phyloP scores from a whole-genome alignment of 495 filamentous ascomycete species.

The Aspergillus nidulans region DNA sequence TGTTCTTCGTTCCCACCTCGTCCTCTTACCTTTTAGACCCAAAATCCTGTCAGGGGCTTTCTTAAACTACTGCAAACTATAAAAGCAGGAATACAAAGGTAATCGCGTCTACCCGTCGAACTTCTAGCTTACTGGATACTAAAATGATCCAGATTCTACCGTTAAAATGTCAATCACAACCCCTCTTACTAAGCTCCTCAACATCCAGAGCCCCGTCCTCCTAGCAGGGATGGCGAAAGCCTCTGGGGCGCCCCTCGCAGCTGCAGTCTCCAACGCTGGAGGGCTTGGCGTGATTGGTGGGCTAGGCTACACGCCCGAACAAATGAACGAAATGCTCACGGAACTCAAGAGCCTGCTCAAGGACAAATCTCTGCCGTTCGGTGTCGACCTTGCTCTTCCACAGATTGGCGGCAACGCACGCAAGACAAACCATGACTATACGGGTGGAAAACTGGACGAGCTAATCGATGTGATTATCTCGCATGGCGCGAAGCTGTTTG shows the following conservation, averaged over 20 bases:
- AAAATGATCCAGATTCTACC: background rate
- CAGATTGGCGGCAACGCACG: constrained; percentile 75
- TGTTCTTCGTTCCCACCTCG: background rate
- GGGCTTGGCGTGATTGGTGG: constrained; percentile 83
- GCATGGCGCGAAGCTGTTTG: constrained; percentile 75
- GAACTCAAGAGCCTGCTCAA: constrained; percentile 71
- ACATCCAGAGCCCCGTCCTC: constrained; percentile 76
- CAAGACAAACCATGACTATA: constrained; percentile 91
- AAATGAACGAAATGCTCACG: constrained; percentile 73
- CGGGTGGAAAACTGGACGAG: constrained; percentile 74
- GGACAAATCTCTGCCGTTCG: constrained; percentile 67
- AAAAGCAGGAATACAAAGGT: background rate
- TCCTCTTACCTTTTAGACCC: background rate
- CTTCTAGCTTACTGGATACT: background rate
- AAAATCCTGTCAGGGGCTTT: background rate
- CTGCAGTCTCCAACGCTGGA: constrained; percentile 83
- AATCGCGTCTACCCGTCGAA: background rate
- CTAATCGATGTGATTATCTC: constrained; percentile 75
- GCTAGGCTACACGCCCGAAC: constrained; percentile 75
- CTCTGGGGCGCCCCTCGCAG: constrained; percentile 70
- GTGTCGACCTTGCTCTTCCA: constrained; percentile 81
- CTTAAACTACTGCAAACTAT: no score
- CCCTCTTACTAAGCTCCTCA: constrained; percentile 67
- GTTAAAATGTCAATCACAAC: constrained; percentile 58
- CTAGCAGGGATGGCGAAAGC: constrained; percentile 87